phyloP scores from a whole-genome alignment of 495 filamentous ascomycete genomes.

The Penicillium paxilli region DNA sequence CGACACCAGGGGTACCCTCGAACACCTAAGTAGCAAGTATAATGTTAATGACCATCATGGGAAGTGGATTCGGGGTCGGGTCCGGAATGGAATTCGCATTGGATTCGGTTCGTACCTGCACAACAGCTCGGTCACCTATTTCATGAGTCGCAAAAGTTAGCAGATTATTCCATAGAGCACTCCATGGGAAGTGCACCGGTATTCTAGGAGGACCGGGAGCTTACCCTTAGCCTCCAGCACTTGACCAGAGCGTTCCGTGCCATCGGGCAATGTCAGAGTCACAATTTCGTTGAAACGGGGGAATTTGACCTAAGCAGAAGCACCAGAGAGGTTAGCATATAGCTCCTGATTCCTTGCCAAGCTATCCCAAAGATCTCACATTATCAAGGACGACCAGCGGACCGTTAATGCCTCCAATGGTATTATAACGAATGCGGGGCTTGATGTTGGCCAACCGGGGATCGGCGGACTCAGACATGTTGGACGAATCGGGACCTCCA shows the following conservation, averaged over 20 bases:
- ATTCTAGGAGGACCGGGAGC: slow-evolving; percentile 11
- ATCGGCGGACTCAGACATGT: slow-evolving; percentile 66
- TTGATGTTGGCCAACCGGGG: slow-evolving; percentile 79
- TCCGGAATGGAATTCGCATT: no score
- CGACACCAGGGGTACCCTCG: slow-evolving; percentile 94
- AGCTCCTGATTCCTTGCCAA: not conserved
- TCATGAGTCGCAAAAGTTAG: slow-evolving; percentile 12
- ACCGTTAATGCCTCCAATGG: slow-evolving; percentile 95
- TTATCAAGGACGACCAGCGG: slow-evolving; percentile 96
- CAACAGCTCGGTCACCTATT: slow-evolving; percentile 84
- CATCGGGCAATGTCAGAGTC: slow-evolving; percentile 91
- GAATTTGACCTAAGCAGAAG: slow-evolving; percentile 77
- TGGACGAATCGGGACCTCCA: slow-evolving; percentile 29
- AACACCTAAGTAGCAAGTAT: slow-evolving; percentile 68
- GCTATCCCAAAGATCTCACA: slow-evolving; percentile 49
- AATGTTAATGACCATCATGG: slow-evolving; percentile 22
- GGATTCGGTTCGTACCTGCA: slow-evolving; percentile 61
- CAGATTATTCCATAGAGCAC: not conserved
- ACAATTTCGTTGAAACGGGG: slow-evolving; percentile 98
- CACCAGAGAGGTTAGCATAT: slow-evolving; percentile 11
- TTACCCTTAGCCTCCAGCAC: slow-evolving; percentile 95
- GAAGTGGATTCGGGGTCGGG: slow-evolving; percentile 4
- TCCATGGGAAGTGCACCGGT: not conserved
- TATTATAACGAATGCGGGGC: slow-evolving; percentile 94
- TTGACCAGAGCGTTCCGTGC: slow-evolving; percentile 88